Conservation (phyloP, 345 rosid species). For the Eucalyptus virginea region DNA sequence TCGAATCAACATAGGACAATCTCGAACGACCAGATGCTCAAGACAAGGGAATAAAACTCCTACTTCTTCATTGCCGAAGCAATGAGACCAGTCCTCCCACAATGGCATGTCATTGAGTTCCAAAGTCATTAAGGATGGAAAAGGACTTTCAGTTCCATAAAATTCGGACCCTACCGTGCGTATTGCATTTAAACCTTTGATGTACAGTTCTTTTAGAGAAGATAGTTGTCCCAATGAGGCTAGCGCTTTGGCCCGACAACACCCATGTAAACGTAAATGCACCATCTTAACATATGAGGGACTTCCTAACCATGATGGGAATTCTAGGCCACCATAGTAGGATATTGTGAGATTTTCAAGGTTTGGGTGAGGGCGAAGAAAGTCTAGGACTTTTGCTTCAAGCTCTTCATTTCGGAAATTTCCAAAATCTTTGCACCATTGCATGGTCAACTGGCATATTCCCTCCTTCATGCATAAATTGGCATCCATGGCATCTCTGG, state of each 20-base stretch:
- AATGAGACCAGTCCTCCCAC: not conserved
- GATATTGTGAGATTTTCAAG: not conserved
- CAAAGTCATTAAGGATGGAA: not conserved
- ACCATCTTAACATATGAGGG: accelerated
- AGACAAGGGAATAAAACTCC: too few relatives aligned
- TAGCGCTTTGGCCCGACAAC: not conserved
- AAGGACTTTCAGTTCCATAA: not conserved
- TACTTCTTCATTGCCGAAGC: accelerated
- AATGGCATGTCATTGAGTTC: not conserved
- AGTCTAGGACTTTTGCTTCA: not conserved
- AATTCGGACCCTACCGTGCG: not conserved
- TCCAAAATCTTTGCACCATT: not conserved
- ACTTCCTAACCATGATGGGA: not conserved
- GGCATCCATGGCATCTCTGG: accelerated
- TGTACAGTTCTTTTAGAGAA: not conserved
- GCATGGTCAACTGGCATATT: not conserved
- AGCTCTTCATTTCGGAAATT: not conserved
- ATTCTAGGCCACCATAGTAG: not conserved
- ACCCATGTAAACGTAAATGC: not conserved
- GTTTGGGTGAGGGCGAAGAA: not conserved
- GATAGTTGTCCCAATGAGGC: not conserved
- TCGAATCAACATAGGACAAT: too few relatives aligned
- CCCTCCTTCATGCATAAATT: not conserved
- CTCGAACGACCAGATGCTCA: too few relatives aligned
- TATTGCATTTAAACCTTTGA: not conserved